A percentile compares a stretch with the other conserved stretches of the same genome.
Conservation (phyloP, 129 eudicot species). For the Flaveria brownii region DNA sequence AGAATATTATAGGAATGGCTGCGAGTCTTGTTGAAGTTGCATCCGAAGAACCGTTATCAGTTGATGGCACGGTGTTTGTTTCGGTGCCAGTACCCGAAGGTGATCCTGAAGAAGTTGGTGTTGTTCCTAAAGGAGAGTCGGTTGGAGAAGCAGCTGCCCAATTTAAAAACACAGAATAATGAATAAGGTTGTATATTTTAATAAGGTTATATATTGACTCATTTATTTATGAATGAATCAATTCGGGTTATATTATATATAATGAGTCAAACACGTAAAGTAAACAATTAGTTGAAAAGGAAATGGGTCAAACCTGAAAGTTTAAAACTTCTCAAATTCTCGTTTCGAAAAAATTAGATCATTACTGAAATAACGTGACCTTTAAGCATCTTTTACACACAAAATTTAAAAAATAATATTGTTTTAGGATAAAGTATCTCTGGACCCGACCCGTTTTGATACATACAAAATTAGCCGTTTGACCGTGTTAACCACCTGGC, state of each 20-base stretch:
- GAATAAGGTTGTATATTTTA: slow-evolving; percentile 2
- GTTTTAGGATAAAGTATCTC: not conserved
- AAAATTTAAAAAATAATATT: not conserved
- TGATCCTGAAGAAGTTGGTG: slow-evolving; percentile 44
- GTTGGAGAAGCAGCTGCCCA: slow-evolving; percentile 51
- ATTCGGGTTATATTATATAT: not conserved
- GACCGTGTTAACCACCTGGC: not conserved
- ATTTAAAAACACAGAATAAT: slow-evolving; percentile 15
- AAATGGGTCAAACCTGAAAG: not conserved
- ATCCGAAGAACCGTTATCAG: slow-evolving; percentile 56
- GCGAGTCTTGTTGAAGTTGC: slow-evolving; percentile 52
- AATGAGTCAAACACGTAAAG: not conserved
- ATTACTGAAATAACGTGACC: not conserved
- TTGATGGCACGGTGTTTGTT: slow-evolving; percentile 51
- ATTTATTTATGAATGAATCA: not conserved
- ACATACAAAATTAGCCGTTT: not conserved
- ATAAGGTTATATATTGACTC: not conserved
- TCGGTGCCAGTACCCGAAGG: slow-evolving; percentile 44
- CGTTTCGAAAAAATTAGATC: not conserved
- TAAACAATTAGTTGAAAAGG: not conserved
- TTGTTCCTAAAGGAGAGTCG: slow-evolving; percentile 48
- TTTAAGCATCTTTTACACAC: not conserved
- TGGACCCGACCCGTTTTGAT: not conserved
- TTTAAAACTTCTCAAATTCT: not conserved
- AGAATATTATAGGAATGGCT: slow-evolving; percentile 38